Base-by-base conservation (phyloP, 2,329 filamentous ascomycete species). In the Botrytis aclada region DNA sequence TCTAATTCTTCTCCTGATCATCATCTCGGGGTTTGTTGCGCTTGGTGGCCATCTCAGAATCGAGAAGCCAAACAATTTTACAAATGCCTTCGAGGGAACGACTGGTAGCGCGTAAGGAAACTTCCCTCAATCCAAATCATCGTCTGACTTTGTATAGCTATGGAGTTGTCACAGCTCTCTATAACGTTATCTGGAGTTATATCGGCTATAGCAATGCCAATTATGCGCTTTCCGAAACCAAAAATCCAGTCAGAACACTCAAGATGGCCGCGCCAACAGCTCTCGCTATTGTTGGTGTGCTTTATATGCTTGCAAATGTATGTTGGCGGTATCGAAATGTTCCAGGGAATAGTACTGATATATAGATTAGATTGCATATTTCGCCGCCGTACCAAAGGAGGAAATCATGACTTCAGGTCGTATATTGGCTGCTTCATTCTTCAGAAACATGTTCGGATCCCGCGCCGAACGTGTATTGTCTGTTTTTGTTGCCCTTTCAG, bases 151-250 rank as follows among this genome's bases (percentile, higher is more conserved):
- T 37, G 32, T 37, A 25, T 61, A 78, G 76, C 41, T 79, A 92
- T 75, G 89, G 88, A 65, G 85, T 91, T 47, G 89, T 91, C n/a
- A 92, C 88, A 1, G 89, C 90, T 0, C 82, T 93, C 0, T 92
- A 91, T 84, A 92, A 92, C 77, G 89, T 92, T 75, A 90, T 92
- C 77, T 92, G 90, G 87, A 89, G 87, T 74, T 93, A 89, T 77
- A 87, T 90, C 76, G 90, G 90, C 37, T 91, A 90, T 84, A 88
- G 85, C 82, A 92, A 91, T 80, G 89, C 89, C 79, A 91, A 91
- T 82, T 90, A 92, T 78, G 88, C 86, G 63, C 83, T 90, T 45
- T 87, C 86, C 78, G 90, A 93, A 83, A 90, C 89, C 64, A 88
- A 86, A 79, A 88, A 91, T 80, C 90, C 90, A 0, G 86, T 89